These are phyloP conservation scores for Rhizopogon parksii DNA, from an alignment of 1,284 basidiomycete species.

Conservation along the genomic window DNA sequence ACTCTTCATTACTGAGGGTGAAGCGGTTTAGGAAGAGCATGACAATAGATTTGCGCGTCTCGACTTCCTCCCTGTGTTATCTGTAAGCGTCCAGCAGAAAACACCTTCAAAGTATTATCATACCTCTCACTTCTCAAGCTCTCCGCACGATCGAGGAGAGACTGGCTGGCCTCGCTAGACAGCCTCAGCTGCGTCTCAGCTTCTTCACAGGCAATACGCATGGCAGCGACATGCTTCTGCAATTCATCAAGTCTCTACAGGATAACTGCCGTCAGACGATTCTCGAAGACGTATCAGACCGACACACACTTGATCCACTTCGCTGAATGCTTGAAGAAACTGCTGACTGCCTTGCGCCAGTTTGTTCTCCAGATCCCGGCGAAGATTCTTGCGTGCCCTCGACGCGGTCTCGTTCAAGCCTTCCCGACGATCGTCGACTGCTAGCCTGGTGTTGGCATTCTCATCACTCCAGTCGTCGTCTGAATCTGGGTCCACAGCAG, in stretches of 20 bases:
- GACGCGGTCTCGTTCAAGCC: conserved; percentile 51
- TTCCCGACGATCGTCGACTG: conserved; percentile 12
- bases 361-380: conserved; percentile 77
- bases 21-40: conserved; percentile 78
- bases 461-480: conserved; percentile 28
- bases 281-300: conserved; percentile 2
- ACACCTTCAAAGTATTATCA: conserved; percentile 13
- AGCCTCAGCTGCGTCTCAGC: conserved; percentile 72
- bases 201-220: conserved; percentile 78
- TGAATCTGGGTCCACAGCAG: conserved; percentile 28
- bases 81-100: conserved; percentile 2
- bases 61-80: conserved; percentile 54
- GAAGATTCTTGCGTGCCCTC: conserved; percentile 69
- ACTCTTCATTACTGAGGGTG: conserved; percentile 72
- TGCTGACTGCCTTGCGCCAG: conserved; percentile 73
- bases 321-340: conserved; percentile 77
- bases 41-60: conserved; percentile 69
- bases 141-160: conserved; percentile 82
- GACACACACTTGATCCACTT: conserved; percentile 78
- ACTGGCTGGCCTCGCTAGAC: conserved; percentile 75
- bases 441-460: conserved; percentile 7
- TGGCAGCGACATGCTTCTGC: conserved; percentile 67
- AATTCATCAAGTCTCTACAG: conserved; percentile 72
- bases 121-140: conserved; percentile 78
- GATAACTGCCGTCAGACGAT: background rate